These are phyloP conservation scores for Gnetum montanum DNA, from an alignment of 75 land plant genomes.

Conservation along the genomic window DNA sequence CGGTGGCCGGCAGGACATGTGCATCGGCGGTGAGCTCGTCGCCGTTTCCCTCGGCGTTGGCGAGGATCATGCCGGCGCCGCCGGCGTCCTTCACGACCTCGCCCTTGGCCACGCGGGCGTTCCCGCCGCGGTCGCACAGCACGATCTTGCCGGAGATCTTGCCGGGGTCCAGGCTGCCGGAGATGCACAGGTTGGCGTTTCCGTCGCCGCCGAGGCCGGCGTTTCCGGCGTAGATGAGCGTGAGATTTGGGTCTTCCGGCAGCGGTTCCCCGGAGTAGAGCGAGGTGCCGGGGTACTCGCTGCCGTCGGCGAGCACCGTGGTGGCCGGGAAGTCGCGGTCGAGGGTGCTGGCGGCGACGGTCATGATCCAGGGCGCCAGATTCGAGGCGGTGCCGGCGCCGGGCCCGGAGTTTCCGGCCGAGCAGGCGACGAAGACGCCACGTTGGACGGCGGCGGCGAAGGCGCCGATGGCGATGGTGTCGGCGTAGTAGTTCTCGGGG, in stretches of 20 bases:
- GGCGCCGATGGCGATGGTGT: conserved; percentile 44
- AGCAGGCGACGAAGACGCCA: conserved; percentile 11
- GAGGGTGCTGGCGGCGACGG: neutral
- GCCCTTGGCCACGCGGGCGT: conserved; percentile 27
- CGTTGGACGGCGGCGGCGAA: conserved; percentile 42
- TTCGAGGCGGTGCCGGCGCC: neutral
- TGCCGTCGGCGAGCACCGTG: neutral
- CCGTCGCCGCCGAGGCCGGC: no score
- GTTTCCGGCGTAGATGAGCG: no score
- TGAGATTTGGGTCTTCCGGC: neutral
- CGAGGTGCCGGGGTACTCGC: neutral
- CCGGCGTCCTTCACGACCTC: conserved; percentile 25
- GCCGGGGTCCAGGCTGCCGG: conserved; percentile 18
- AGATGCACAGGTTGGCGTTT: conserved; percentile 15
- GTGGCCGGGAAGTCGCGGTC: conserved; percentile 1
- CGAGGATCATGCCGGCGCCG: conserved; percentile 21
- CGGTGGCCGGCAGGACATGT: neutral
- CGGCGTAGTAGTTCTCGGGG: conserved; percentile 32
- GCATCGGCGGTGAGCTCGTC: neutral
- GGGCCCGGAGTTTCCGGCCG: neutral
- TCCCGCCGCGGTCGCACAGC: conserved; percentile 41
- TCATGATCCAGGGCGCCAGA: neutral
- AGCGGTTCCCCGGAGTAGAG: neutral
- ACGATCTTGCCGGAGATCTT: conserved; percentile 33
- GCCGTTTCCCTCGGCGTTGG: conserved; percentile 7